These are phyloP conservation scores for Solanum clarkiae DNA, from an alignment of 257 asterid species.

Conservation along the genomic window DNA sequence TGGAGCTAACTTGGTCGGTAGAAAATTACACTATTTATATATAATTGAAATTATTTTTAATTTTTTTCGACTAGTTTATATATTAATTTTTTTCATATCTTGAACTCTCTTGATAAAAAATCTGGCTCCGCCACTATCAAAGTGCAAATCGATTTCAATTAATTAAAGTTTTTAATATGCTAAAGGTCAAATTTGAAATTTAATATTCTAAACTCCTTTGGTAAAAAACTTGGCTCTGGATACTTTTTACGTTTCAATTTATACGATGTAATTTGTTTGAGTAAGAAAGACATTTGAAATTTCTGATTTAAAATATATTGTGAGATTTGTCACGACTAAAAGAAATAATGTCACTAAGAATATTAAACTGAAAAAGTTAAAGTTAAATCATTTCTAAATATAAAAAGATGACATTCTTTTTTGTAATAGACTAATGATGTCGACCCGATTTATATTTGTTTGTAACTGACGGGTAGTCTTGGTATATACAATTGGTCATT, in stretches of 20 bases:
- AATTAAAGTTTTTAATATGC: background rate
- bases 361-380: background rate
- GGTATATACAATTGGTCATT: background rate
- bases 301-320: background rate
- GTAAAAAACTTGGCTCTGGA: too few species aligned
- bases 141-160: background rate
- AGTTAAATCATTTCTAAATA: background rate
- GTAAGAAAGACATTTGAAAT: background rate
- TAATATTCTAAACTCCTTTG: too few species aligned
- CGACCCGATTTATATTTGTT: background rate
- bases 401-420: background rate
- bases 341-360: background rate
- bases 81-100: too few species aligned
- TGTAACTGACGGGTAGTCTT: background rate
- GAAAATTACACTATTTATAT: background rate
- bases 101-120: too few species aligned
- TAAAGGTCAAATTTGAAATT: background rate
- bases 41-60: background rate
- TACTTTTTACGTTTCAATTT: background rate
- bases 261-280: background rate
- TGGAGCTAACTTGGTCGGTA: background rate
- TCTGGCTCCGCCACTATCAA: background rate
- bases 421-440: background rate
- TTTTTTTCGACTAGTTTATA: background rate
- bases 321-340: background rate